A percentile compares a stretch with the other conserved stretches of the same genome.
Conservation (phyloP, 805 yeast genomes). For the Clavispora santaluciae region DNA sequence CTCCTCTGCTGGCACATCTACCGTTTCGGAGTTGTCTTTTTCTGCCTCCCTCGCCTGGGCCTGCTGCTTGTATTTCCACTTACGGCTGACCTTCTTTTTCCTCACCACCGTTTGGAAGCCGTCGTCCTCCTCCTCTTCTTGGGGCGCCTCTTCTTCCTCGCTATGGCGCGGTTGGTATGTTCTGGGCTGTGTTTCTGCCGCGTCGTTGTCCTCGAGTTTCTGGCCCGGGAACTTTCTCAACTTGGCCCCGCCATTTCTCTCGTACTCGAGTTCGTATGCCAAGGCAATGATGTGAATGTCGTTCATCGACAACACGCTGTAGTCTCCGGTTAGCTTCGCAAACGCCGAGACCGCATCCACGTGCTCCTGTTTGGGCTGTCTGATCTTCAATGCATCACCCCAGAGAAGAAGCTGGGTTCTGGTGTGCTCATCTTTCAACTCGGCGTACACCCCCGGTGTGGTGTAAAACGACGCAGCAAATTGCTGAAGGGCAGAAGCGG, state of each 20-base stretch:
- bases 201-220: slow-evolving; percentile 24
- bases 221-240: slow-evolving; percentile 74
- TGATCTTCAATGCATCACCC: slow-evolving; percentile 63
- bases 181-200: slow-evolving; percentile 2
- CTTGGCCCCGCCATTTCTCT: slow-evolving; percentile 67
- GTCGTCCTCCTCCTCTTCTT: slow-evolving; percentile 16
- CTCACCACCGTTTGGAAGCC: slow-evolving; percentile 20
- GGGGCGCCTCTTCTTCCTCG: slow-evolving; percentile 4
- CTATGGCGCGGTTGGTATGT: slow-evolving; percentile 4
- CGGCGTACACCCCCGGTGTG: slow-evolving; percentile 86
- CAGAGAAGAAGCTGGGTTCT: slow-evolving; percentile 74
- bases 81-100: slow-evolving; percentile 9
- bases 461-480: slow-evolving; percentile 74
- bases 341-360: slow-evolving; percentile 67
- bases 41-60: not conserved
- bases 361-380: slow-evolving; percentile 70
- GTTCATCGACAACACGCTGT: slow-evolving; percentile 76
- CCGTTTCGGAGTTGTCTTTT: not conserved
- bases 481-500: slow-evolving; percentile 66
- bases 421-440: slow-evolving; percentile 81
- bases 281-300: slow-evolving; percentile 92
- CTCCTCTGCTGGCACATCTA: not conserved
- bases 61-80: slow-evolving; percentile 2
- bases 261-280: slow-evolving; percentile 80
- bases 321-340: slow-evolving; percentile 89